phyloP scores from a whole-genome alignment of 176 grass and related monocot species.

The Zoysia japonica region DNA sequence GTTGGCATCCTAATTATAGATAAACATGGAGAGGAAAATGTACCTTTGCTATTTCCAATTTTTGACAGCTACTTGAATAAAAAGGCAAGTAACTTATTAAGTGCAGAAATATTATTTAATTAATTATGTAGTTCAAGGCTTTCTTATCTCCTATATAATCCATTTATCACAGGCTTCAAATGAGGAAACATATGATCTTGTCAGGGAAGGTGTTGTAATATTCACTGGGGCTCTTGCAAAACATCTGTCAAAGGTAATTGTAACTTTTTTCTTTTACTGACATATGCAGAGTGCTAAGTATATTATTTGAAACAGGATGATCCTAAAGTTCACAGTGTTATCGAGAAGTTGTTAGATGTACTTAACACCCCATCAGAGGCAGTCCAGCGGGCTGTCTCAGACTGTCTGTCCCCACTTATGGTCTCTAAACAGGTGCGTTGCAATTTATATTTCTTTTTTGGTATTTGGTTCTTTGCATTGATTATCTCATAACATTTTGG shows the following conservation, averaged over 20 bases:
- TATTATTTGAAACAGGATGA: constrained; percentile 69
- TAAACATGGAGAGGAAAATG: constrained; percentile 97
- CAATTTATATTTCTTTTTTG: constrained; percentile 24
- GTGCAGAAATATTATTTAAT: constrained; percentile 8
- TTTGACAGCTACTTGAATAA: constrained; percentile 99
- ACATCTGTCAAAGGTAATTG: constrained; percentile 85
- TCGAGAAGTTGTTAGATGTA: constrained; percentile 95
- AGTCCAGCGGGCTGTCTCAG: constrained; percentile 91
- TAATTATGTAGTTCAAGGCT: constrained; percentile 12
- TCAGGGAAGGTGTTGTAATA: constrained; percentile 98
- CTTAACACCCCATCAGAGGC: constrained; percentile 95
- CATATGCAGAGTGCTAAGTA: constrained; percentile 28
- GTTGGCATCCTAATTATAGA: constrained; percentile 94
- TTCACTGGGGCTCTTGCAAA: constrained; percentile 98
- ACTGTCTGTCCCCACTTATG: constrained; percentile 95
- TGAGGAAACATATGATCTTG: constrained; percentile 96
- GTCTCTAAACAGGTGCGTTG: constrained; percentile 73
- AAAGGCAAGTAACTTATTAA: constrained; percentile 53
- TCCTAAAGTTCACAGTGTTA: constrained; percentile 96
- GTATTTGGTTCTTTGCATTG: constrained; percentile 6
- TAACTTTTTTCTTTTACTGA: constrained; percentile 27
- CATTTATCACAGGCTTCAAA: constrained; percentile 62
- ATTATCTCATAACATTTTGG: constrained; percentile 3
- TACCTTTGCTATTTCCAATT: constrained; percentile 97
- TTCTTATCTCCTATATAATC: constrained; percentile 21